A percentile compares a stretch with the other conserved stretches of the same genome.
Conservation (phyloP, 352 stramenopile genomes). For the Elongisporangium prolatum region DNA sequence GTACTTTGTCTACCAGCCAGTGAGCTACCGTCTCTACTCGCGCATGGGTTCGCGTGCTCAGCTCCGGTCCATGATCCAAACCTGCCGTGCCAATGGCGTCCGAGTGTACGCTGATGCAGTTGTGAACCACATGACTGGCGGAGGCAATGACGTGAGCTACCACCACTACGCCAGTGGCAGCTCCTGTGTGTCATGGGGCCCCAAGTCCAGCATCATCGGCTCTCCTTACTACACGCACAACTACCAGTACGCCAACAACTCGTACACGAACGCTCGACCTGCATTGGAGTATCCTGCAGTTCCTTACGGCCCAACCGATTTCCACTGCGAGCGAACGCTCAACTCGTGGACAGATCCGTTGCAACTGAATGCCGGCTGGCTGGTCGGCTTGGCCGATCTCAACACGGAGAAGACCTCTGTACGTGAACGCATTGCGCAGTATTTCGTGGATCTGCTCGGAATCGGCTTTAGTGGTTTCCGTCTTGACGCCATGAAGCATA, state of each 20-base stretch:
- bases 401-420: slow-evolving; percentile 59
- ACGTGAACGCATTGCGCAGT: slow-evolving; percentile 59
- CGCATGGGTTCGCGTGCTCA: slow-evolving; percentile 46
- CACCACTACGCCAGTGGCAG: slow-evolving; percentile 21
- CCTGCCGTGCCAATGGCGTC: slow-evolving; percentile 49
- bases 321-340: slow-evolving; percentile 51
- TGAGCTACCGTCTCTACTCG: slow-evolving; percentile 57
- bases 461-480: slow-evolving; percentile 68
- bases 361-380: slow-evolving; percentile 39
- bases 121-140: slow-evolving; percentile 53
- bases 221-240: slow-evolving; percentile 49
- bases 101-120: slow-evolving; percentile 60
- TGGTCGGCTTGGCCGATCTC: slow-evolving; percentile 36
- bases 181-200: slow-evolving; percentile 29
- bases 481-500: slow-evolving; percentile 66
- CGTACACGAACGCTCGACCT: slow-evolving; percentile 35
- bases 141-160: slow-evolving; percentile 36
- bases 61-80: slow-evolving; percentile 60
- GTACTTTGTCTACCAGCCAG: slow-evolving; percentile 53
- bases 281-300: slow-evolving; percentile 58
- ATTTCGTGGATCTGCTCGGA: slow-evolving; percentile 64
- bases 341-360: slow-evolving; percentile 32
- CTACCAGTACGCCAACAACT: slow-evolving; percentile 34
- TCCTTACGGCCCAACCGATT: slow-evolving; percentile 49
- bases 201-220: slow-evolving; percentile 24